phyloP scores from a whole-genome alignment of 2,329 filamentous ascomycete genomes.

The Graphilbum ipis-grandicollis region DNA sequence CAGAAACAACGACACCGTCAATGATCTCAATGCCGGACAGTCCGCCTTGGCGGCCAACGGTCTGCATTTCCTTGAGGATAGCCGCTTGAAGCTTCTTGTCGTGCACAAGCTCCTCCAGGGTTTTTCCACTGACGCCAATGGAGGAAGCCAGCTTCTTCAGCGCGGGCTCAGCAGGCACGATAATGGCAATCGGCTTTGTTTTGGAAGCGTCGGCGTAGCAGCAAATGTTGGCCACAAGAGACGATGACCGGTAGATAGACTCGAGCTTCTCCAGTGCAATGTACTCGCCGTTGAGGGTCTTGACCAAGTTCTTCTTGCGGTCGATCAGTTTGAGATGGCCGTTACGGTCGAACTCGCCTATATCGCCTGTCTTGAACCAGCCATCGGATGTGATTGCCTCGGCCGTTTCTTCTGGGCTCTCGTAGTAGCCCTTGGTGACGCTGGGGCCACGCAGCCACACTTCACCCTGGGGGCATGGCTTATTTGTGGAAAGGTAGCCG shows the following conservation, averaged over 20 bases:
- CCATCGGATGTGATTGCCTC: slow-evolving; percentile 53
- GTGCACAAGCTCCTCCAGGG: slow-evolving; percentile 49
- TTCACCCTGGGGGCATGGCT: slow-evolving; percentile 64
- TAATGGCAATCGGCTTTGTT: slow-evolving; percentile 36
- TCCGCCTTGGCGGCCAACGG: slow-evolving; percentile 41
- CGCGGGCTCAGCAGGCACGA: slow-evolving; percentile 36
- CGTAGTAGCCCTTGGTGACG: slow-evolving; percentile 56
- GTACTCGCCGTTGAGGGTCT: slow-evolving; percentile 69
- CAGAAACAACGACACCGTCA: slow-evolving; percentile 51
- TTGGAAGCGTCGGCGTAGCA: slow-evolving; percentile 33
- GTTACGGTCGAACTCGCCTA: slow-evolving; percentile 57
- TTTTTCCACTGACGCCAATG: slow-evolving; percentile 29
- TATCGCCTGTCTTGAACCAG: slow-evolving; percentile 82
- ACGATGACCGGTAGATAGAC: slow-evolving; percentile 31
- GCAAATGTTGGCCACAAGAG: slow-evolving; percentile 37
- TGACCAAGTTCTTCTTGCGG: slow-evolving; percentile 79
- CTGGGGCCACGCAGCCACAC: slow-evolving; percentile 70
- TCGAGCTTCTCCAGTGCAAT: slow-evolving; percentile 62
- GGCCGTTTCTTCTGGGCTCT: slow-evolving; percentile 61
- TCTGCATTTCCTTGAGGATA: slow-evolving; percentile 49
- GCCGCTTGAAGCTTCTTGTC: slow-evolving; percentile 44
- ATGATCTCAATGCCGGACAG: slow-evolving; percentile 52
- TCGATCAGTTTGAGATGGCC: slow-evolving; percentile 64
- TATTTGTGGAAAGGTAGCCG: slow-evolving; percentile 61
- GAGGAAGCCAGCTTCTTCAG: slow-evolving; percentile 32